Evolutionary conservation across 106 monocot species (phyloP).

Genomic region (Gastrodia elata): DNA sequence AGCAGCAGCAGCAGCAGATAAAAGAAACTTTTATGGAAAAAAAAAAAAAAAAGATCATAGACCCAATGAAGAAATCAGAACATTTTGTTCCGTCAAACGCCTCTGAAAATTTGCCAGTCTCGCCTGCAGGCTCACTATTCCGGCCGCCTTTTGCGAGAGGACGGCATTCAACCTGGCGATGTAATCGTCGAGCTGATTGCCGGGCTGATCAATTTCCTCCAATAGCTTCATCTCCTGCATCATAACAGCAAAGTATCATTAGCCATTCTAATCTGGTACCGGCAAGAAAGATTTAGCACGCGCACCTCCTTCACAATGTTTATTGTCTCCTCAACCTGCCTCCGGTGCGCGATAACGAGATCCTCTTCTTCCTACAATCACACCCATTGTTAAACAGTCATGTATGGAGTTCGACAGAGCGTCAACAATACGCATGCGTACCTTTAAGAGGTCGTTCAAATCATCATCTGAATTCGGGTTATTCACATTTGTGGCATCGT

Average conservation of each 20-base stretch:
- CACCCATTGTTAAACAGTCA: neutral
- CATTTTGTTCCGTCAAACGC: constrained; percentile 73
- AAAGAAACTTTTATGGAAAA: too few species aligned
- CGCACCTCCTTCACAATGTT: constrained; percentile 71
- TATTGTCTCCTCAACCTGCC: constrained; percentile 86
- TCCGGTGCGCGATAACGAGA: constrained; percentile 74
- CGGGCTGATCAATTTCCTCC: constrained; percentile 79
- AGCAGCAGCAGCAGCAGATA: neutral
- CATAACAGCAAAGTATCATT: neutral
- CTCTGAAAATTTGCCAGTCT: constrained; percentile 73
- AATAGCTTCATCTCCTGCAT: constrained; percentile 79
- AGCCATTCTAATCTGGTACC: neutral
- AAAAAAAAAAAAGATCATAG: too few species aligned
- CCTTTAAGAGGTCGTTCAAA: neutral
- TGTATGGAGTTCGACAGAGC: neutral
- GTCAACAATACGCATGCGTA: neutral
- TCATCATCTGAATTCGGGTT: neutral
- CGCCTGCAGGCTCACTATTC: constrained; percentile 72
- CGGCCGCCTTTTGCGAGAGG: constrained; percentile 70
- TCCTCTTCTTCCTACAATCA: constrained; percentile 55
- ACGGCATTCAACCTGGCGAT: constrained; percentile 60
- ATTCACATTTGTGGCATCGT: neutral
- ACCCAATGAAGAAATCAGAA: constrained; percentile 45
- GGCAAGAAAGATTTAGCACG: neutral
- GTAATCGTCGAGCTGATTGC: constrained; percentile 75